phyloP scores from a whole-genome alignment of 495 filamentous ascomycete species.

The Immersiella caudata region DNA sequence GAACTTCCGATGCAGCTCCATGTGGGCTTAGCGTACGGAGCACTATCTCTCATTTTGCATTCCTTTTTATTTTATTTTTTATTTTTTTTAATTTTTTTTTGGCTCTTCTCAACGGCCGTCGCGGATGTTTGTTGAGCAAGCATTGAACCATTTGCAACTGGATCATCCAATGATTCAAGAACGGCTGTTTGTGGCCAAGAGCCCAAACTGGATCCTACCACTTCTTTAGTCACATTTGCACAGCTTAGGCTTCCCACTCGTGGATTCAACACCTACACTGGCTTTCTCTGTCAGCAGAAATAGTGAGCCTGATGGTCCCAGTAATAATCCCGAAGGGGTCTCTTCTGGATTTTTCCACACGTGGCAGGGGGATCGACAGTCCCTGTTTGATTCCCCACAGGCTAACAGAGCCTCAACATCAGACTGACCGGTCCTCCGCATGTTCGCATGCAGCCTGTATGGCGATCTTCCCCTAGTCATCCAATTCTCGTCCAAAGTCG shows the following conservation, averaged over 20 bases:
- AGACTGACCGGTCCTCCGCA: not conserved
- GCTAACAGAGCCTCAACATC: not conserved
- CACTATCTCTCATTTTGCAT: too few species aligned
- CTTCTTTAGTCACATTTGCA: too few species aligned
- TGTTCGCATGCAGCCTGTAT: not conserved
- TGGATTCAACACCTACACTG: not conserved
- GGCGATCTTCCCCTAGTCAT: constrained; percentile 49
- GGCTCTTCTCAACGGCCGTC: too few species aligned
- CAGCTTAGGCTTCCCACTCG: too few species aligned
- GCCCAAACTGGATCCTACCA: too few species aligned
- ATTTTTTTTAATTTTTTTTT: too few species aligned
- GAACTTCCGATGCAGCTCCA: not conserved
- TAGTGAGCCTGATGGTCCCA: not conserved
- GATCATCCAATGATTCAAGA: too few species aligned
- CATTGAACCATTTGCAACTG: not conserved
- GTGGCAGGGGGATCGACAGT: constrained; percentile 4
- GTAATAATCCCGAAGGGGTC: not conserved
- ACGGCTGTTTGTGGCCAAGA: too few species aligned
- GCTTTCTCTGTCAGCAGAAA: not conserved
- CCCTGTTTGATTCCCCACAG: not conserved
- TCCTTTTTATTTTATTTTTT: too few species aligned
- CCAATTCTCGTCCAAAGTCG: constrained; percentile 80
- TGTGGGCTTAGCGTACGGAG: not conserved
- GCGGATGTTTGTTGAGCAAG: not conserved
- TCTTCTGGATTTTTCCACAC: not conserved